Conservation (phyloP, 2,329 filamentous ascomycete species). For the Calonectria crousiana region DNA sequence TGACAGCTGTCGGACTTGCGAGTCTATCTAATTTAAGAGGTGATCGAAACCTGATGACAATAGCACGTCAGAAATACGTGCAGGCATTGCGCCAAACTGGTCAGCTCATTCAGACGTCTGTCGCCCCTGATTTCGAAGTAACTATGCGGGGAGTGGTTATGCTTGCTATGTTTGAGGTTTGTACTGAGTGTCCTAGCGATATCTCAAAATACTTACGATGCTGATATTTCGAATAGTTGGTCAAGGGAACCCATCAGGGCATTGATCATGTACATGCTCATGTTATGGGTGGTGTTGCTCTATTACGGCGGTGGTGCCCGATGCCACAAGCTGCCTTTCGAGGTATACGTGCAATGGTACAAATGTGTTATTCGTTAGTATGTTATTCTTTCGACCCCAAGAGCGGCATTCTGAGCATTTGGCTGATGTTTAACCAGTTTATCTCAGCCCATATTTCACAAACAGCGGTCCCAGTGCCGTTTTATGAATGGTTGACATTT, state of each 20-base stretch:
- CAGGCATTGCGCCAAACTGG: slow-evolving; percentile 63
- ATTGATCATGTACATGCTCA: slow-evolving; percentile 68
- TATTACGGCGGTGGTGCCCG: slow-evolving; percentile 63
- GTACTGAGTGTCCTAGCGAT: slow-evolving; percentile 29
- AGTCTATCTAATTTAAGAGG: slow-evolving; percentile 67
- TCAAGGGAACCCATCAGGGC: slow-evolving; percentile 60
- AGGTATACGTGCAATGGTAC: slow-evolving; percentile 65
- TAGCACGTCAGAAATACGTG: slow-evolving; percentile 66
- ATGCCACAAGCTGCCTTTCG: slow-evolving; percentile 52
- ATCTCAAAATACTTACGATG: background rate
- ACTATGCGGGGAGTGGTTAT: slow-evolving; percentile 67
- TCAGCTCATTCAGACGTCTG: slow-evolving; percentile 52
- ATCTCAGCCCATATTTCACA: slow-evolving; percentile 58
- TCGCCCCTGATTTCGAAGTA: slow-evolving; percentile 53
- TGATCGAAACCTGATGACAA: slow-evolving; percentile 58
- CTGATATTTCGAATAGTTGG: slow-evolving; percentile 50
- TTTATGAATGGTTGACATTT: slow-evolving; percentile 59
- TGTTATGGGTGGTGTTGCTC: slow-evolving; percentile 69
- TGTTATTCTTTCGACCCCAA: slow-evolving; percentile 24
- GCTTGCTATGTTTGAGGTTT: slow-evolving; percentile 72
- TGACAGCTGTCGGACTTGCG: slow-evolving; percentile 69
- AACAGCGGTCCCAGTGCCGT: slow-evolving; percentile 53
- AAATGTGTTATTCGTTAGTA: slow-evolving; percentile 70
- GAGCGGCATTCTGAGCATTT: background rate
- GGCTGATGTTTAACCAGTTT: slow-evolving; percentile 50